A percentile compares a stretch with the other conserved stretches of the same genome.
Evolutionary conservation across 768 basidiomycete species (phyloP).

Genomic region (Pleurotus tuoliensis): DNA sequence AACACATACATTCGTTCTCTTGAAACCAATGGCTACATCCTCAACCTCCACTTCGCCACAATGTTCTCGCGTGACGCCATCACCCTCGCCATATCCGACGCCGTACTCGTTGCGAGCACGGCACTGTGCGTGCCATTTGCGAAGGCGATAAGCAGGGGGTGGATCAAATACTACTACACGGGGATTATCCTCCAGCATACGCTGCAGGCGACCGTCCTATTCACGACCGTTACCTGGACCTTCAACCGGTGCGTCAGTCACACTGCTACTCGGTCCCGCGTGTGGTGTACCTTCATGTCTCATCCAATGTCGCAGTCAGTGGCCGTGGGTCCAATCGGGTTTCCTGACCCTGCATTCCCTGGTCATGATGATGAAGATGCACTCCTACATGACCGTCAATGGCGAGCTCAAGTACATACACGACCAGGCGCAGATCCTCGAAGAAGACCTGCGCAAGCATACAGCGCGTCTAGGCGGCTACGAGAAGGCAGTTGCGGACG

Average conservation of each 20-base stretch:
- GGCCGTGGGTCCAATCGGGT: constrained; percentile 98
- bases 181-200: constrained; percentile 79
- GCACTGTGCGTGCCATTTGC: constrained; percentile 82
- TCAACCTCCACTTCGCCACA: constrained; percentile 76
- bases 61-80: constrained; percentile 86
- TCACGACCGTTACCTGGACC: constrained; percentile 80
- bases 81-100: constrained; percentile 81
- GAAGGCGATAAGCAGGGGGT: constrained; percentile 68
- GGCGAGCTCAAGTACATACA: constrained; percentile 65
- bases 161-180: constrained; percentile 77
- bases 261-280: neutral
- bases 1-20: constrained; percentile 75
- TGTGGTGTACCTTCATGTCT: neutral
- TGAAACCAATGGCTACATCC: constrained; percentile 72
- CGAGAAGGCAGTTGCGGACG: constrained; percentile 54
- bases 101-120: constrained; percentile 72
- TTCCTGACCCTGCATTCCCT: constrained; percentile 86
- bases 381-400: constrained; percentile 89
- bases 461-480: constrained; percentile 60
- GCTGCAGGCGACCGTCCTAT: constrained; percentile 72
- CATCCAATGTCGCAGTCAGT: constrained; percentile 50
- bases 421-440: constrained; percentile 34
- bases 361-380: constrained; percentile 94
- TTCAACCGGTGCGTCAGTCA: constrained; percentile 60
- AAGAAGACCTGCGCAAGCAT: constrained; percentile 39